A percentile compares a stretch with the other conserved stretches of the same genome.
These are phyloP conservation scores for Mycena pura DNA, from an alignment of 768 basidiomycete genomes.

Conservation along the genomic window DNA sequence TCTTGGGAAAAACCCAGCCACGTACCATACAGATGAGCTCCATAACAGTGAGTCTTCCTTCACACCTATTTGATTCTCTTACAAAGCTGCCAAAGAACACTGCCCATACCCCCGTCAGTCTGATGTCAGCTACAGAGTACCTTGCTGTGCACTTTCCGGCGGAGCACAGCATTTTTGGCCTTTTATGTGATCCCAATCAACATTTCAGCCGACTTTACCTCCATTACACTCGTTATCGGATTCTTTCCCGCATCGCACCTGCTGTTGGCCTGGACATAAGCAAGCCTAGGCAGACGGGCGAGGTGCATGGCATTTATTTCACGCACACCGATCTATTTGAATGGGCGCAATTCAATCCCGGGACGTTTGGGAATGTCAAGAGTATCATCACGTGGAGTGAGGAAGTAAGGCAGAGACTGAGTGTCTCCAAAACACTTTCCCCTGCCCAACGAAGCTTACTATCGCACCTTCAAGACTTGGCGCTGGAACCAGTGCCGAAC, in stretches of 20 bases:
- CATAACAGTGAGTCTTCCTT: too few species aligned
- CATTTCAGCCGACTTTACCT: background rate
- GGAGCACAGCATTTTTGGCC: too few species aligned
- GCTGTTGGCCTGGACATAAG: background rate
- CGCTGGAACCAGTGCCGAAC: too few species aligned
- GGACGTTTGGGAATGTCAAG: background rate
- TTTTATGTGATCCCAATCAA: too few species aligned
- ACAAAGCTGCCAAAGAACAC: too few species aligned
- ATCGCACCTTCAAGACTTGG: background rate
- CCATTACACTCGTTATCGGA: background rate
- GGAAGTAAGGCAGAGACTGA: background rate
- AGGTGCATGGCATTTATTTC: background rate
- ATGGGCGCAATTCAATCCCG: background rate
- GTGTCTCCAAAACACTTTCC: too few species aligned
- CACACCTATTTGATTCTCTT: too few species aligned
- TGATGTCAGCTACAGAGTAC: too few species aligned
- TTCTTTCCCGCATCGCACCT: background rate
- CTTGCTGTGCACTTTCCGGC: background rate
- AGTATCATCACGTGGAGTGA: background rate
- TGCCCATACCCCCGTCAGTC: too few species aligned
- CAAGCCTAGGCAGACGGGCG: background rate
- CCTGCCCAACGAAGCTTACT: too few species aligned
- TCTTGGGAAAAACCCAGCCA: background rate
- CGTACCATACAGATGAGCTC: background rate
- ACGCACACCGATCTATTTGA: background rate